Percentiles rank a stretch among this genome's conserved stretches.
Evolutionary conservation across 1,139 yeast species (phyloP).

Genomic region (Scheffersomyces segobiensis): DNA sequence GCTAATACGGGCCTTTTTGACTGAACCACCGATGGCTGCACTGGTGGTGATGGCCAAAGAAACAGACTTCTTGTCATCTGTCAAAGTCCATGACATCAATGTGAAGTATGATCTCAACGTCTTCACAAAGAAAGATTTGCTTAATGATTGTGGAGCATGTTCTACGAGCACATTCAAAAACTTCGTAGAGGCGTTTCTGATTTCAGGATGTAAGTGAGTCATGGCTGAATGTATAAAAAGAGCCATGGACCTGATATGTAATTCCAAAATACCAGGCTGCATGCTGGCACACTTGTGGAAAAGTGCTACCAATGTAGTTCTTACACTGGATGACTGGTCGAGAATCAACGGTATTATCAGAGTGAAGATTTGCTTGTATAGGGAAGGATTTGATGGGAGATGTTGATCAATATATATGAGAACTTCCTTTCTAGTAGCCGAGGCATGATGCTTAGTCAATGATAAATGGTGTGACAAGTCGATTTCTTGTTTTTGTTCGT

Average conservation of each 20-base stretch:
- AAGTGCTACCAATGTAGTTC: slow-evolving; percentile 58
- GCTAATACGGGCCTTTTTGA: slow-evolving; percentile 38
- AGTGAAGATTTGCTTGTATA: slow-evolving; percentile 58
- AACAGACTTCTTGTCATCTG: slow-evolving; percentile 41
- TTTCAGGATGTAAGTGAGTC: slow-evolving; percentile 83
- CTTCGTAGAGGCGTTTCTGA: slow-evolving; percentile 69
- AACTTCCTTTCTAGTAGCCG: slow-evolving; percentile 74
- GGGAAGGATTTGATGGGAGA: slow-evolving; percentile 50
- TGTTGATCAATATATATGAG: slow-evolving; percentile 49
- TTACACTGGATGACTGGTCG: slow-evolving; percentile 64
- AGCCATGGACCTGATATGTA: slow-evolving; percentile 67
- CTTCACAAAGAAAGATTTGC: slow-evolving; percentile 59
- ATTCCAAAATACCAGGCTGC: slow-evolving; percentile 58
- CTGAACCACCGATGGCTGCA: slow-evolving; percentile 38
- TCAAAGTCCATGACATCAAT: slow-evolving; percentile 61
- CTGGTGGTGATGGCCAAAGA: slow-evolving; percentile 50
- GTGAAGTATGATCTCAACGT: slow-evolving; percentile 57
- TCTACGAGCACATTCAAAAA: slow-evolving; percentile 58
- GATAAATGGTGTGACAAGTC: slow-evolving; percentile 62
- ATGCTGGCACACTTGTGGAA: slow-evolving; percentile 49
- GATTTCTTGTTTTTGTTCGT: slow-evolving; percentile 29
- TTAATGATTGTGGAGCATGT: slow-evolving; percentile 47
- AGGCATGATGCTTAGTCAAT: slow-evolving; percentile 76
- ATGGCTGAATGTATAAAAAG: slow-evolving; percentile 87
- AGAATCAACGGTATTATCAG: slow-evolving; percentile 58